phyloP scores from a whole-genome alignment of 345 rosid species.

The Excoecaria agallocha region DNA sequence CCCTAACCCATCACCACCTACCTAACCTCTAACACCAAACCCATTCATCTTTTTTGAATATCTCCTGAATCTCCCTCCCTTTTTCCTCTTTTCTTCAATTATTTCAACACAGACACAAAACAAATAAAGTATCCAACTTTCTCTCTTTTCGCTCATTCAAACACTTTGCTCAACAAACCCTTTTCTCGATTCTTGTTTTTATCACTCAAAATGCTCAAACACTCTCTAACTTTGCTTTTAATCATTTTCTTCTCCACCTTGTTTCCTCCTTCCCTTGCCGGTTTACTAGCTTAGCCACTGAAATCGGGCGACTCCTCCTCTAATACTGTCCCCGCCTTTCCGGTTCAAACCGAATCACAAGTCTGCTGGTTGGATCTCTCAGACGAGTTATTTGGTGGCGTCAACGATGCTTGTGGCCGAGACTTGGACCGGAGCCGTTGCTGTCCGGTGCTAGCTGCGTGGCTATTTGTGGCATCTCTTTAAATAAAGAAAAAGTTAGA shows the following conservation, averaged over 20 bases:
- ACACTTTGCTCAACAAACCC: too few species aligned
- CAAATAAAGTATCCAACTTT: too few species aligned
- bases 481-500: too few species aligned
- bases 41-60: conserved; percentile 21
- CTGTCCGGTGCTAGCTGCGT: conserved; percentile 92
- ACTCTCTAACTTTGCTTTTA: conserved; percentile 24
- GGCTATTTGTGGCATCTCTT: conserved; percentile 99
- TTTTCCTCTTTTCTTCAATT: background rate
- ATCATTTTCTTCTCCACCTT: conserved; percentile 4
- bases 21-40: background rate
- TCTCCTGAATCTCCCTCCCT: conserved; percentile 31
- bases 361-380: conserved; percentile 87
- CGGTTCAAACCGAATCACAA: conserved; percentile 62
- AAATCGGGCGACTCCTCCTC: conserved; percentile 25
- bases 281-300: conserved; percentile 49
- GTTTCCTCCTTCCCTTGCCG: conserved; percentile 31
- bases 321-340: conserved; percentile 86
- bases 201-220: conserved; percentile 22
- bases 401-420: conserved; percentile 76
- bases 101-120: background rate
- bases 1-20: background rate
- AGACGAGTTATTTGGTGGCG: conserved; percentile 95
- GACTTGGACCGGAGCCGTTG: conserved; percentile 90
- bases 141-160: background rate
- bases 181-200: too few species aligned